A percentile compares a stretch with the other conserved stretches of the same genome.
Conservation (phyloP, 768 basidiomycete species). For the Mycena polygramma region DNA sequence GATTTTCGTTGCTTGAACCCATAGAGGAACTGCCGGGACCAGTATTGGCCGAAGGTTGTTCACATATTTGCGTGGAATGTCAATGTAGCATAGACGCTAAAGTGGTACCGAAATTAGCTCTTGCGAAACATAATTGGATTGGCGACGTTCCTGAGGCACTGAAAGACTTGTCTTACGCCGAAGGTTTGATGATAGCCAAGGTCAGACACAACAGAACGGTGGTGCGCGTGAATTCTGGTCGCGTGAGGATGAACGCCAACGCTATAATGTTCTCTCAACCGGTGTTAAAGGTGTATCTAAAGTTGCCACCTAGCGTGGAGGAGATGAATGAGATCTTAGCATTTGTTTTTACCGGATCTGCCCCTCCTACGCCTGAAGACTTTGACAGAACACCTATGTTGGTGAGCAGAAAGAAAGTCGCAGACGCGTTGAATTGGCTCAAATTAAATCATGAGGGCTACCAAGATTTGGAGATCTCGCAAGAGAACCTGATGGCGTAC, state of each 20-base stretch:
- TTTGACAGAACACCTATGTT: not conserved
- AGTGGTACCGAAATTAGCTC: not conserved
- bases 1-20: not conserved
- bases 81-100: not conserved
- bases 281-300: not conserved
- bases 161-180: not conserved
- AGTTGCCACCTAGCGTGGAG: not conserved
- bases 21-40: not conserved
- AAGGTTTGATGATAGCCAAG: not conserved
- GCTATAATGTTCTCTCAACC: slow-evolving; percentile 1
- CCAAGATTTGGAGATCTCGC: too few relatives aligned
- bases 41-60: not conserved
- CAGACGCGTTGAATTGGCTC: too few relatives aligned
- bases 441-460: too few relatives aligned
- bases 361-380: not conserved
- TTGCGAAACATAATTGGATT: not conserved
- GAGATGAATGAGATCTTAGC: not conserved
- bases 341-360: not conserved
- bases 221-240: not conserved
- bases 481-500: not conserved
- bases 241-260: not conserved
- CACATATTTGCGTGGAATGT: not conserved
- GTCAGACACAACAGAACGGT: not conserved
- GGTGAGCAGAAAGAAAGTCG: not conserved
- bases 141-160: not conserved